Base-by-base conservation (phyloP, 108 stramenopile genomes). In the Nannochloropsis oceanica region DNA sequence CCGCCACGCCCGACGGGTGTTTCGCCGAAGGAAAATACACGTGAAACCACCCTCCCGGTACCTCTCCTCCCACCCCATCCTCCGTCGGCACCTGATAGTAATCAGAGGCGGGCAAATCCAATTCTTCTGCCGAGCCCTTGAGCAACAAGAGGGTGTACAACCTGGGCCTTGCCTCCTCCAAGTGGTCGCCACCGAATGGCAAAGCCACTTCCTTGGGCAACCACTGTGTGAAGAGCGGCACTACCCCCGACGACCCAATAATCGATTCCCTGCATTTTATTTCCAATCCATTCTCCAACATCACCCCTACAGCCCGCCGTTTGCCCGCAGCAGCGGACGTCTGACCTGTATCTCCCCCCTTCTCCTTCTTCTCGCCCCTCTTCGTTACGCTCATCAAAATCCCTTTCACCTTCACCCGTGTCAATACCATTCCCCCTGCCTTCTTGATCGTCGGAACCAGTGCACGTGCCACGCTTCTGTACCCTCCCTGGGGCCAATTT, bases 361-460 rank as follows among this genome's bases (percentile, higher is more conserved):
- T 34, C 34, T 34, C 34, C 34, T 34, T 34, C 34, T 34, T 34
- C 34, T 5, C 34, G 1, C 34, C 34, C 34, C 5, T 5, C 34
- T 34, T 34, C 34, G 34, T 34, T 5, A 3, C 34, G 59, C 10
- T n/a, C 5, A 87, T 43, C 44, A 87, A 27, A 26, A 83, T 79
- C n/a, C 44, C 82, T 13, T 13, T 22, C 22, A 82, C 43, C 79
- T 43, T 42, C 18, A 79, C 86, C 27, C 83, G 82, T 42, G 86
- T 87, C 26, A 87, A 50, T 25, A 83, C 86, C 26, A 83, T 79
- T 24, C 86, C 86, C 20, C 86, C 86, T 8, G 86, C 79, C 73
- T 73, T 79, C 42, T 87, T 59, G 43, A 87, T 46, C 27, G 86
- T 43, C 42, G 81, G 81, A 11, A 86, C 86, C 25, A 86, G 86